phyloP scores from a whole-genome alignment of 164 flowering plant genomes.

The Akebia trifoliata region DNA sequence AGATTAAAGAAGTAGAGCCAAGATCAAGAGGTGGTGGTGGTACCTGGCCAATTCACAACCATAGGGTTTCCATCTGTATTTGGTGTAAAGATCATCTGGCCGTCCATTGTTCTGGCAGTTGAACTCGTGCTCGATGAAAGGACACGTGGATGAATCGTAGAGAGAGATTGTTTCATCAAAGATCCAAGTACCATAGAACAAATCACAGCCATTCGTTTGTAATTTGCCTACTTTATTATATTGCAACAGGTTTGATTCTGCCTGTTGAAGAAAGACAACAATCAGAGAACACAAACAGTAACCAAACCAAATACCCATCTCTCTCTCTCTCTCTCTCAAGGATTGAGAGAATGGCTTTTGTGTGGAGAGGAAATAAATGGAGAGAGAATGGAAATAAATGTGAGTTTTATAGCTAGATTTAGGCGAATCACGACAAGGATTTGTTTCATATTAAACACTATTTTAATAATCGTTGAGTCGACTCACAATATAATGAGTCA shows the following conservation, averaged over 20 bases:
- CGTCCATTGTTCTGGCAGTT: conserved; percentile 14
- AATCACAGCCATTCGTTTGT: conserved; percentile 12
- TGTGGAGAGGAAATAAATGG: too few species aligned
- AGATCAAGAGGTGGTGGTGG: not conserved
- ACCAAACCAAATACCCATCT: not conserved
- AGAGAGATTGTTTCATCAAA: conserved; percentile 9
- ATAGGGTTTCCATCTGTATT: conserved; percentile 19
- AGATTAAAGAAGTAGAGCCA: not conserved
- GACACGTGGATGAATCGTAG: conserved; percentile 13
- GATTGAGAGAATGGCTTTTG: not conserved
- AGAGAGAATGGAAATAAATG: too few species aligned
- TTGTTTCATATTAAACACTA: too few species aligned
- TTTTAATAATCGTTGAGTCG: too few species aligned
- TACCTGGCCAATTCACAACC: conserved; percentile 18
- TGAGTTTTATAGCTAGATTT: too few species aligned
- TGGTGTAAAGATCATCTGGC: conserved; percentile 10
- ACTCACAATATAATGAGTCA: too few species aligned
- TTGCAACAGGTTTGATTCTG: not conserved
- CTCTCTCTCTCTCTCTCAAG: not conserved
- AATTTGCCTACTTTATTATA: not conserved
- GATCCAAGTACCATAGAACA: conserved; percentile 17
- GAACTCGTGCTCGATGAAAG: conserved; percentile 15
- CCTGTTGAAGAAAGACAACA: not conserved
- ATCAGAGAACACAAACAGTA: not conserved
- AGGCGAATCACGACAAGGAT: too few species aligned